These are phyloP conservation scores for Mycena filopes DNA, from an alignment of 768 basidiomycete genomes.

Conservation along the genomic window DNA sequence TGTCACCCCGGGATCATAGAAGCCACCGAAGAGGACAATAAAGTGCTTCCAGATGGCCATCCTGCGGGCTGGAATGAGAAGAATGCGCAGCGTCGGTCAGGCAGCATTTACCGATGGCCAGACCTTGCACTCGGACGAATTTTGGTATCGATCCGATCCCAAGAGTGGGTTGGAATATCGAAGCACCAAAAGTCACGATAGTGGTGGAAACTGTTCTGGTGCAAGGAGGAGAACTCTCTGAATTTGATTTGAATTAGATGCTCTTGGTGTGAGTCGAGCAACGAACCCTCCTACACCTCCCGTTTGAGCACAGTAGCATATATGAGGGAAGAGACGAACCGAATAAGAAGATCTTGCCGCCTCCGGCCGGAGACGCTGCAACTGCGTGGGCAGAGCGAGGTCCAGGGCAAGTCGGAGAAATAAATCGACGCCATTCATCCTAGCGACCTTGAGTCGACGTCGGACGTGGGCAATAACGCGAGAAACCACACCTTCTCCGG, in stretches of 20 bases:
- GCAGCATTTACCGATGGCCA: slow-evolving; percentile 73
- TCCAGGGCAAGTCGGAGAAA: slow-evolving; percentile 86
- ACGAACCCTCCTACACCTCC: slow-evolving; percentile 11
- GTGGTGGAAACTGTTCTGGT: slow-evolving; percentile 88
- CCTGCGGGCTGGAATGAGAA: slow-evolving; percentile 46
- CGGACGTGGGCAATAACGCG: neutral
- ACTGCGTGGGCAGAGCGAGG: slow-evolving; percentile 91
- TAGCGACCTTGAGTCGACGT: slow-evolving; percentile 36
- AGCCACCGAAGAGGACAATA: slow-evolving; percentile 89
- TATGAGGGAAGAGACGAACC: slow-evolving; percentile 51
- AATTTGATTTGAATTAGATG: neutral
- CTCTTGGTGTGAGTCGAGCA: neutral
- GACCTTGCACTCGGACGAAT: slow-evolving; percentile 81
- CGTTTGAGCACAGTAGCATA: neutral
- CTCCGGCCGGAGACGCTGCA: slow-evolving; percentile 76
- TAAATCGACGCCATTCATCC: slow-evolving; percentile 91
- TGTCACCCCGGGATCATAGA: slow-evolving; percentile 86
- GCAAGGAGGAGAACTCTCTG: slow-evolving; percentile 89
- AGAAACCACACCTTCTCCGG: slow-evolving; percentile 73
- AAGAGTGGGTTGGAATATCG: slow-evolving; percentile 78
- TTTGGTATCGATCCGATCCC: slow-evolving; percentile 93
- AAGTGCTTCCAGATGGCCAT: slow-evolving; percentile 93
- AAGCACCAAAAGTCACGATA: slow-evolving; percentile 86
- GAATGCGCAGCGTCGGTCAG: neutral
- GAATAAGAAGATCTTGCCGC: slow-evolving; percentile 88